Conservation (phyloP, 2,329 filamentous ascomycete genomes). For the Penicillium sp. region DNA sequence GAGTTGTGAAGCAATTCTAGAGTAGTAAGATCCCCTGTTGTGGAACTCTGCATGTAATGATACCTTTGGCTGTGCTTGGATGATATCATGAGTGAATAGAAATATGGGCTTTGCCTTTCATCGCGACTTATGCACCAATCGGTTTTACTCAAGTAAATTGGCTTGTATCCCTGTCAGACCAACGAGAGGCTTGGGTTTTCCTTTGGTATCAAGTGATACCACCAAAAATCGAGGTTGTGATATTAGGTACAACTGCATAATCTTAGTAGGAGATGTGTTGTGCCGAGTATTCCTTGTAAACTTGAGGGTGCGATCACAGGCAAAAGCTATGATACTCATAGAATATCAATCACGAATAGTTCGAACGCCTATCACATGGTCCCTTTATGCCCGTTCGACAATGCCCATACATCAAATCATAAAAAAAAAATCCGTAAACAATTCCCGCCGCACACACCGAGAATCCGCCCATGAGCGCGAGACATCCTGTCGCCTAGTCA, state of each 20-base stretch:
- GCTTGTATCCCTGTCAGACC: too few species aligned
- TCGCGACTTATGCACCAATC: too few species aligned
- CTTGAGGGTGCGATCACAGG: too few species aligned
- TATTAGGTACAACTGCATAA: too few species aligned
- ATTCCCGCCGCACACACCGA: constrained; percentile 34
- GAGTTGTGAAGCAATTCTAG: constrained; percentile 39
- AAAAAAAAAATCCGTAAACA: constrained; percentile 38
- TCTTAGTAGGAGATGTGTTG: too few species aligned
- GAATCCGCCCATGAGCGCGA: constrained; percentile 39
- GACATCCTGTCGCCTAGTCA: constrained; percentile 36
- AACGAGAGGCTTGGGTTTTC: too few species aligned
- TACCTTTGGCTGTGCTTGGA: background rate
- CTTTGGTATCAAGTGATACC: too few species aligned
- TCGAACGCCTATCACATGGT: background rate
- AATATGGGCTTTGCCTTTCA: background rate
- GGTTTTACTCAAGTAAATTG: background rate
- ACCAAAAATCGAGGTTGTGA: too few species aligned
- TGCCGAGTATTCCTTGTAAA: too few species aligned
- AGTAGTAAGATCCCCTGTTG: background rate
- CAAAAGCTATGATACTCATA: too few species aligned
- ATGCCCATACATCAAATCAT: constrained; percentile 28
- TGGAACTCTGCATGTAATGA: constrained; percentile 5
- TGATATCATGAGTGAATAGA: constrained; percentile 9
- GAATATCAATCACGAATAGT: background rate
- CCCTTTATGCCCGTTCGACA: constrained; percentile 2